Base-by-base conservation (phyloP, 2,329 filamentous ascomycete species). In the Pseudogymnoascus sp. region DNA sequence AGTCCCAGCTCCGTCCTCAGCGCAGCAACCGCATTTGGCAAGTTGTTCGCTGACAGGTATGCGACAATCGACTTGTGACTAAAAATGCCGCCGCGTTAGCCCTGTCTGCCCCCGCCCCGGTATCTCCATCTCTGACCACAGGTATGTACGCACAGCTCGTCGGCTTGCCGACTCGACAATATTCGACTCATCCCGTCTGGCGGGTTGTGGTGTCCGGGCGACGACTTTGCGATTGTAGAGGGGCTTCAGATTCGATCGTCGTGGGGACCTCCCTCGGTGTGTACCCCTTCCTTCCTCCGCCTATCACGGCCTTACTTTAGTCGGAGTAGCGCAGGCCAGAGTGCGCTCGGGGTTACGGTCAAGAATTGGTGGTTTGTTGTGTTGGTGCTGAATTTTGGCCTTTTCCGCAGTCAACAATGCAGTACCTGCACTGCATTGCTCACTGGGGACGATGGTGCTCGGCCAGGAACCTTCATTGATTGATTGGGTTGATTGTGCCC, bases 1-100 rank as follows among this genome's bases (percentile, higher is more conserved):
- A 96, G 81, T 63, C 82, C 80, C 14, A 88, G 78, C 75, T 96
- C 91, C 69, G 88, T 81, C 63, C 90, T 84, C 62, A 96, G 78
- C 12, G 87, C 83, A 34, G 84, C 78, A 25, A 89, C 88, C 62
- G 84, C 85, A 63, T 85, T 84, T 23, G 84, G 77, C 46, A 93
- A 82, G 72, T 87, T 87, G 73, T 85, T 87, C 36, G 89, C 85
- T 60, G 85, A 81, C 11, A 96, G 80, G 74, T 96, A 96, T 68
- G 91, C 90, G 72, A 96, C 87, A 70, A 96, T 90, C 68, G 91
- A 89, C 79, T 95, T 95, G 81, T 96, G 90, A 72, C 90, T 93
- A 77, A 31, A 67, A 65, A 9, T 38, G 46, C 16, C 16, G 31
- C 14, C 11, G 38, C 36, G 21, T 18, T 40, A 21, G 70, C 66